Evolutionary conservation across 78 protist genomes (phyloP), one percentile per base, ranked within the genome.

Genomic region (Tieghemostelium lacteum): DNA sequence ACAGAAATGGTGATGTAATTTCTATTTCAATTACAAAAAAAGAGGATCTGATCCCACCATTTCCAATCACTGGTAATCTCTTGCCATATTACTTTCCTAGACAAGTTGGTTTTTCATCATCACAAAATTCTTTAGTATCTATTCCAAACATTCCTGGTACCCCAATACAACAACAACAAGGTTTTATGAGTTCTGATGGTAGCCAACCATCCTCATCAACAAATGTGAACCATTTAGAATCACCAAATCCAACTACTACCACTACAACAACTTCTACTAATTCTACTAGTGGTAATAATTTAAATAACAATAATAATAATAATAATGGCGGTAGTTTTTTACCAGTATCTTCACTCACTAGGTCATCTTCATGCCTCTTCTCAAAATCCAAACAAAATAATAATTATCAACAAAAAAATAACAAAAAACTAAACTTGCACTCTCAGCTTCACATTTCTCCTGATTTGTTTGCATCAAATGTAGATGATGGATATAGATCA

Each of bases 41-140:
- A 54, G 88, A 78, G 16, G 75, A 80, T 62, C 73, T 50, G 65
- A 45, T 37, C 19, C 75, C 75, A 28, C 75, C 75, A 14, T 69
- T 69, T 29, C 8, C 22, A 24, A 50, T 22, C 0, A 24, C 75
- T 24, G 28, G 26, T 45, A 69, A 24, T 45, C 28, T 45, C 61
- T 69, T 29, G 12, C 61, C 54, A 69, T 52, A 33, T 2, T 69
- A 69, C 29, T 69, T 42, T 45, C 75, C 75, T 42, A 69, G 60
- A 66, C 73, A 39, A 39, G n/a, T n/a, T n/a, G n/a, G n/a, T n/a
- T 62, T 29, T 20, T 29, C 39, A 16, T 40, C 69, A 22, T 45
- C 52, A 45, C 63, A 57, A n/a, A 28, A 45, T 69, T 24, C 40
- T 42, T 42, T 52, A 10, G 54, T 49, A 16, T 12, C 54, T 16